phyloP scores from a whole-genome alignment of 495 filamentous ascomycete species.

The Choiromyces venosus region DNA sequence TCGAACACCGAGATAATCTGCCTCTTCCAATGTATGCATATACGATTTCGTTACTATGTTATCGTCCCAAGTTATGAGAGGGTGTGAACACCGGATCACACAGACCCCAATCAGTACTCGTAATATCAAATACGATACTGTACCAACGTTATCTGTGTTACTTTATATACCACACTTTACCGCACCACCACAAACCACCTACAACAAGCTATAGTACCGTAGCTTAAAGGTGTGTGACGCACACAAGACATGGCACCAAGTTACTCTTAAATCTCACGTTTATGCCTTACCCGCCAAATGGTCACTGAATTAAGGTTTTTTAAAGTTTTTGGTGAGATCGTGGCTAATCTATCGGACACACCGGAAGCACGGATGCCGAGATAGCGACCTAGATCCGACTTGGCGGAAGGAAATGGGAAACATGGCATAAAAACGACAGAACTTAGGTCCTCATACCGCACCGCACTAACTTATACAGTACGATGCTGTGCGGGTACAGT shows the following conservation, averaged over 20 bases:
- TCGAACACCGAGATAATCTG: too few species aligned
- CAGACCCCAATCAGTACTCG: not conserved
- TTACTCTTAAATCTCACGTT: not conserved
- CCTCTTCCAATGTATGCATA: too few species aligned
- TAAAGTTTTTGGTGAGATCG: not conserved
- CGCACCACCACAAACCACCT: not conserved
- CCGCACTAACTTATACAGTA: too few species aligned
- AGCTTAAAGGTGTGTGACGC: not conserved
- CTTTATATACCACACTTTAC: not conserved
- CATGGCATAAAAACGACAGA: not conserved
- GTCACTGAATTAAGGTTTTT: not conserved
- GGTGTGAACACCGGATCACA: not conserved
- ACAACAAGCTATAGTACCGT: not conserved
- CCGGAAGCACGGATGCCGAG: not conserved
- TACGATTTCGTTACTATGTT: too few species aligned
- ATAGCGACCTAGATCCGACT: not conserved
- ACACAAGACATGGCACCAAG: not conserved
- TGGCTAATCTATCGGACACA: not conserved
- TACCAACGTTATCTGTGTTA: not conserved
- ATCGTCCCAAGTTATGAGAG: not conserved
- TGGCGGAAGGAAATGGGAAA: not conserved
- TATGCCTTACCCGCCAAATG: not conserved
- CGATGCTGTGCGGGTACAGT: not conserved
- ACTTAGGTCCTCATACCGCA: not conserved
- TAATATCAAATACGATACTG: not conserved